Percentiles rank a stretch among this genome's conserved stretches.
These are phyloP conservation scores for Populus hybrid DNA, from an alignment of 441 rosid species.

Conservation along the genomic window DNA sequence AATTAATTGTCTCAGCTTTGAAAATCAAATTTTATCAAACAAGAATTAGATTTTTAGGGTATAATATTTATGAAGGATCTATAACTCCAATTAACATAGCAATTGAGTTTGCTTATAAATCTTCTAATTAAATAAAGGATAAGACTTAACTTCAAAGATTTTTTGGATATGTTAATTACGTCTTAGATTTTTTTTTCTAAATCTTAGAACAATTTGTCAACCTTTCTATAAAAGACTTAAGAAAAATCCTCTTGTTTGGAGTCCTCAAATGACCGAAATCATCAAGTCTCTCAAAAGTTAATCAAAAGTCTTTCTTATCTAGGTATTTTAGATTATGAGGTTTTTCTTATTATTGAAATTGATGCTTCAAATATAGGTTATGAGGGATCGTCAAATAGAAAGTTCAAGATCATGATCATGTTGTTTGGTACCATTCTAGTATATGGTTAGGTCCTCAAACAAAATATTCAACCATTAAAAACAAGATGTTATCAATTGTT, in stretches of 20 bases:
- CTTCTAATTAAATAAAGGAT: neutral
- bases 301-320: neutral
- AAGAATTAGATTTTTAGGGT: neutral
- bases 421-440: neutral
- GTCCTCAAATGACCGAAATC: neutral
- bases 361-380: neutral
- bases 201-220: neutral
- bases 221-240: neutral
- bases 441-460: neutral
- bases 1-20: neutral
- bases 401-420: neutral
- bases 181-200: neutral
- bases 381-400: neutral
- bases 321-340: neutral
- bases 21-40: neutral
- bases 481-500: neutral
- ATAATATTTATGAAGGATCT: neutral
- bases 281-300: neutral
- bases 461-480: neutral
- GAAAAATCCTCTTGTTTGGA: accelerated
- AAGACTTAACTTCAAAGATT: neutral
- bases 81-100: neutral
- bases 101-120: neutral
- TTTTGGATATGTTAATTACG: neutral
- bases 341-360: neutral